Evolutionary conservation across 208 protist genomes (phyloP), one percentile per base, ranked within the genome.

Genomic region (Porcisia hertigi): DNA sequence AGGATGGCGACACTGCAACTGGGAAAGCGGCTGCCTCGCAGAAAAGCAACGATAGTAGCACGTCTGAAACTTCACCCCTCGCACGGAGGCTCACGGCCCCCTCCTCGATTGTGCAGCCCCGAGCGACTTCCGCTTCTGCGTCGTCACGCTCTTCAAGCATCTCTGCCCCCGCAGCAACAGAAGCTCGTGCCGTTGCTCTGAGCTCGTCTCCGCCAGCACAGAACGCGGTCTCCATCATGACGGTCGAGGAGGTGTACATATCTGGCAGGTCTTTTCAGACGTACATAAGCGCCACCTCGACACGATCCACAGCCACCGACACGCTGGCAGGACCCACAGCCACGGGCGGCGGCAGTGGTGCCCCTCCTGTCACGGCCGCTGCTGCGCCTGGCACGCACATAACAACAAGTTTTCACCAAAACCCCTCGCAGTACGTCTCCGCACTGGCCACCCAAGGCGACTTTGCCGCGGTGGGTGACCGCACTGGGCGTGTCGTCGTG

Each of bases 391-490:
- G 73, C 0, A 65, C 78, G 30, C 72, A 77, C 73, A 74, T 75
- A 59, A 75, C 78, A 7, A 62, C 73, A 25, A 77, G 55, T 11
- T 88, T 88, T 39, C 86, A 75, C 62, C 85, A 88, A 52, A 88
- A 88, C 76, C 79, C 87, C 0, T 80, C 82, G 52, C 77, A 86
- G 78, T 91, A 90, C 79, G 74, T 97, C 52, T 92, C 94, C 23
- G 80, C 91, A 6, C 78, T 97, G 25, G 83, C 88, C 23, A 83
- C 70, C n/a, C 88, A 81, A 20, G 88, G 87, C 6, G 88, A 92
- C 54, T 84, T 94, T 69, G 86, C 95, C 25, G 94, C 94, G 12
- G 80, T 94, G 2, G 94, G 94, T 18, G 92, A 97, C 70, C 81
- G 89, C 77, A 85, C 86, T 14, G 94, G 94, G 49, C 82, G 84